A percentile compares a stretch with the other conserved stretches of the same genome.
Evolutionary conservation across 2,329 filamentous ascomycete genomes (phyloP).

Genomic region (Pseudogymnoascus sp.): DNA sequence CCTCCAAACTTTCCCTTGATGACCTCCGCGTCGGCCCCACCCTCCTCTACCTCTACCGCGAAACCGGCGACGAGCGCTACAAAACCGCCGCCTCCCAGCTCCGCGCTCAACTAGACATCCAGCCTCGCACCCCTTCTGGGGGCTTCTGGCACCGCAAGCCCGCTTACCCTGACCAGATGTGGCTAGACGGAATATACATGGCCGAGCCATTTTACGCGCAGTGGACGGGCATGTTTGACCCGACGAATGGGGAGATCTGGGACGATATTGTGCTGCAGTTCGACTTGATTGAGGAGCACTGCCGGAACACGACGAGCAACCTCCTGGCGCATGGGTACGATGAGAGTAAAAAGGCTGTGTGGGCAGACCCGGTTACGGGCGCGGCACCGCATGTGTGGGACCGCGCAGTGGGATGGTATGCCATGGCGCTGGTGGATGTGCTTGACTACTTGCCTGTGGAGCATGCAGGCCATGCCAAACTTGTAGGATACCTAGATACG

Average conservation of each 20-base stretch:
- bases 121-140: slow-evolving; percentile 42
- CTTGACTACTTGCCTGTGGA: slow-evolving; percentile 25
- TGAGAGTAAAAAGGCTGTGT: slow-evolving; percentile 27
- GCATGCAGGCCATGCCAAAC: slow-evolving; percentile 16
- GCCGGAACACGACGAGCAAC: slow-evolving; percentile 21
- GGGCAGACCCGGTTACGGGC: slow-evolving; percentile 31
- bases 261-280: slow-evolving; percentile 26
- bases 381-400: slow-evolving; percentile 34
- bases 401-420: slow-evolving; percentile 34
- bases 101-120: slow-evolving; percentile 39
- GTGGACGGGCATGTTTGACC: slow-evolving; percentile 22
- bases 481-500: slow-evolving; percentile 11
- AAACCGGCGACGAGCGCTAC: slow-evolving; percentile 41
- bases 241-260: slow-evolving; percentile 24
- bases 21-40: slow-evolving; percentile 48
- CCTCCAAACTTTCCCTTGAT: slow-evolving; percentile 42
- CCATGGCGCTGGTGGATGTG: slow-evolving; percentile 33
- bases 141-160: slow-evolving; percentile 48
- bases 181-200: slow-evolving; percentile 51
- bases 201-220: slow-evolving; percentile 29
- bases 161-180: slow-evolving; percentile 47
- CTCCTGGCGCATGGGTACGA: slow-evolving; percentile 34
- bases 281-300: slow-evolving; percentile 21
- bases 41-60: slow-evolving; percentile 42
- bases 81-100: slow-evolving; percentile 41